Percentiles rank a stretch among this genome's conserved stretches.
These are phyloP conservation scores for Umbelopsis vinacea DNA, from an alignment of 192 early-diverging fungal genomes.

Conservation along the genomic window DNA sequence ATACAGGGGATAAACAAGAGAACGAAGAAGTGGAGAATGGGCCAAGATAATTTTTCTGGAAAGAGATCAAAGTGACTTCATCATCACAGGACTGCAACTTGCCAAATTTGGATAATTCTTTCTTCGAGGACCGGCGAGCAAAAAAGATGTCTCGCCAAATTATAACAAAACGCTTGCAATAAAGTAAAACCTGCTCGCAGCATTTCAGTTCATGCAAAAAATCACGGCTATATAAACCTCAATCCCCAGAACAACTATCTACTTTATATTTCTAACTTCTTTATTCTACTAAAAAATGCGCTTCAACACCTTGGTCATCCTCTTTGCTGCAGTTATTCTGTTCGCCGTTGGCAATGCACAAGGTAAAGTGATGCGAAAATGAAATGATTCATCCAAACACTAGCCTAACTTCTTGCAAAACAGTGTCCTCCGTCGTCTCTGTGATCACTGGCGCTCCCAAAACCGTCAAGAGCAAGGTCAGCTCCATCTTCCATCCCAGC, in stretches of 20 bases:
- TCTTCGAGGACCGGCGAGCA: not conserved
- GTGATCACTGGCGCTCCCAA: not conserved
- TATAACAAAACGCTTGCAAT: too few relatives aligned
- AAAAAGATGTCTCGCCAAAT: not conserved
- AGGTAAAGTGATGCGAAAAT: not conserved
- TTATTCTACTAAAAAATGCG: constrained; percentile 6
- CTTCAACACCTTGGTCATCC: not conserved
- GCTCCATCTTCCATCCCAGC: not conserved
- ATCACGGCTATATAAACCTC: not conserved
- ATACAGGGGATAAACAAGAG: not conserved
- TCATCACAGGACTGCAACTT: not conserved
- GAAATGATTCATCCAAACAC: too few relatives aligned
- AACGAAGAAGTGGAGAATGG: not conserved
- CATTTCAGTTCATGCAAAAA: not conserved
- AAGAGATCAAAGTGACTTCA: constrained; percentile 8
- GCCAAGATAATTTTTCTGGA: not conserved
- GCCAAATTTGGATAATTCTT: not conserved
- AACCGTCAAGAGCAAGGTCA: not conserved
- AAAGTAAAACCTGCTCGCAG: not conserved
- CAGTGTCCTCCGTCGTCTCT: not conserved
- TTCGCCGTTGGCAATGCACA: not conserved
- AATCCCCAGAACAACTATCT: too few relatives aligned
- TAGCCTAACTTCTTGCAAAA: too few relatives aligned
- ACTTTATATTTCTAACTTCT: not conserved
- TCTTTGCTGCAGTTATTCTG: not conserved